These are phyloP conservation scores for Hypsizygus ulmarius DNA, from an alignment of 1,284 basidiomycete species.

Conservation along the genomic window DNA sequence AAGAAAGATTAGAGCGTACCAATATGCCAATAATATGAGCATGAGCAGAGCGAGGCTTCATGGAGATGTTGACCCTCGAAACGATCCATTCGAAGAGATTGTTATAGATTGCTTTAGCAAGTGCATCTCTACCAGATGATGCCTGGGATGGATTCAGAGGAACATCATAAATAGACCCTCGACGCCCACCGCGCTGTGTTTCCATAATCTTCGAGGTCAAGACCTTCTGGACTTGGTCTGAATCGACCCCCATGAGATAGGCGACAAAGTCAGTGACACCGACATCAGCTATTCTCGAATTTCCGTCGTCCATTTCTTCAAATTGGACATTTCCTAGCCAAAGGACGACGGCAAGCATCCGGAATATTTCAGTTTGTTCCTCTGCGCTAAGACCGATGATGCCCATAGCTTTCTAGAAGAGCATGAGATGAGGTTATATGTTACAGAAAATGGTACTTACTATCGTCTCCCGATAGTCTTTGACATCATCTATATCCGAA, in stretches of 20 bases:
- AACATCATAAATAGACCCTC: constrained; percentile 96
- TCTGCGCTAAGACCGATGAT: constrained; percentile 82
- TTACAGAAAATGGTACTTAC: constrained; percentile 41
- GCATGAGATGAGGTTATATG: constrained; percentile 17
- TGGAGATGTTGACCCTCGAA: constrained; percentile 91
- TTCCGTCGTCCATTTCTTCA: constrained; percentile 86
- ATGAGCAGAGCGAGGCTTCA: constrained; percentile 79
- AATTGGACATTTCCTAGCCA: constrained; percentile 98
- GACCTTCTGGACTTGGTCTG: constrained; percentile 79
- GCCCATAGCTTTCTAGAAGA: constrained; percentile 83
- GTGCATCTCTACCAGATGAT: constrained; percentile 83
- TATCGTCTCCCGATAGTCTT: constrained; percentile 87
- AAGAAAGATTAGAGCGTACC: constrained; percentile 40
- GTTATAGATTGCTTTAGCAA: constrained; percentile 97
- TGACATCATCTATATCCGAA: constrained; percentile 84
- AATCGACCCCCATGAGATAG: constrained; percentile 91
- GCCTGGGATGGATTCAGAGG: constrained; percentile 96
- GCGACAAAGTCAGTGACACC: constrained; percentile 95
- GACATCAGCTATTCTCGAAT: constrained; percentile 78
- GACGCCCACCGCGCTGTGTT: constrained; percentile 86
- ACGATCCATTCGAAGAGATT: constrained; percentile 99
- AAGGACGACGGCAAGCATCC: constrained; percentile 88
- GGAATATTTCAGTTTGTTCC: constrained; percentile 93
- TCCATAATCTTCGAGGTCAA: constrained; percentile 88
- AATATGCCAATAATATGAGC: constrained; percentile 95